These are phyloP conservation scores for Saururus chinensis DNA, from an alignment of 164 flowering plant species.

Conservation along the genomic window DNA sequence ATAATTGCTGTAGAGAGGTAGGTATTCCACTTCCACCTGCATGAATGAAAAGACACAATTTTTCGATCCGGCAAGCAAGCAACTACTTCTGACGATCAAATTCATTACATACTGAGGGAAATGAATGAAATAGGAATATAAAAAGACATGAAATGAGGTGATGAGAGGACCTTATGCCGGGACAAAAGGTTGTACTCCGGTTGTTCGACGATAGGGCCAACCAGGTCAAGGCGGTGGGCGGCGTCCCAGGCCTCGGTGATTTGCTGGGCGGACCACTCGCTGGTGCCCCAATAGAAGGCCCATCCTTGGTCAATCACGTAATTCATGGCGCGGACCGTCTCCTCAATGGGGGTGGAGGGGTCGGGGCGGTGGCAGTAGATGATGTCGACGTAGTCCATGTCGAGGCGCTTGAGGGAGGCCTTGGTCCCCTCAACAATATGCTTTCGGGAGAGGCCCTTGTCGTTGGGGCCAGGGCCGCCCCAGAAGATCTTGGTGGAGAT, in stretches of 20 bases:
- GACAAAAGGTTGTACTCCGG: constrained; percentile 89
- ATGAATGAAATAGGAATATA: background rate
- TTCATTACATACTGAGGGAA: too few relatives aligned
- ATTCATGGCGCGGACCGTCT: constrained; percentile 98
- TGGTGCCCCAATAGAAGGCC: constrained; percentile 99
- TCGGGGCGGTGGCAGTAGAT: constrained; percentile 92
- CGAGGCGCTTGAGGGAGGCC: constrained; percentile 75
- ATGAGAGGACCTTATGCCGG: constrained; percentile 61
- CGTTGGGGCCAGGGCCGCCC: constrained; percentile 94
- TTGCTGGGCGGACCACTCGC: constrained; percentile 99
- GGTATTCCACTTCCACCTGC: constrained; percentile 45
- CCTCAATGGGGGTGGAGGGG: constrained; percentile 74
- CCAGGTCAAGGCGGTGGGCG: constrained; percentile 69
- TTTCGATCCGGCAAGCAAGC: background rate
- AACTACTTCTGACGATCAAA: background rate
- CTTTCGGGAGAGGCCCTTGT: constrained; percentile 82
- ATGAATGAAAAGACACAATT: background rate
- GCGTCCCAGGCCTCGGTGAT: constrained; percentile 94
- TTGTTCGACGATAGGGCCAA: constrained; percentile 94
- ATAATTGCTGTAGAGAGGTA: constrained; percentile 78
- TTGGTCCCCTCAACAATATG: constrained; percentile 89
- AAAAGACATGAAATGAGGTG: background rate
- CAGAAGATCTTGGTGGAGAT: constrained; percentile 98
- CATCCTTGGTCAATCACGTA: constrained; percentile 91
- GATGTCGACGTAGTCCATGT: constrained; percentile 90